These are phyloP conservation scores for Phytophthora uliginosa DNA, from an alignment of 352 stramenopile genomes.

Conservation along the genomic window DNA sequence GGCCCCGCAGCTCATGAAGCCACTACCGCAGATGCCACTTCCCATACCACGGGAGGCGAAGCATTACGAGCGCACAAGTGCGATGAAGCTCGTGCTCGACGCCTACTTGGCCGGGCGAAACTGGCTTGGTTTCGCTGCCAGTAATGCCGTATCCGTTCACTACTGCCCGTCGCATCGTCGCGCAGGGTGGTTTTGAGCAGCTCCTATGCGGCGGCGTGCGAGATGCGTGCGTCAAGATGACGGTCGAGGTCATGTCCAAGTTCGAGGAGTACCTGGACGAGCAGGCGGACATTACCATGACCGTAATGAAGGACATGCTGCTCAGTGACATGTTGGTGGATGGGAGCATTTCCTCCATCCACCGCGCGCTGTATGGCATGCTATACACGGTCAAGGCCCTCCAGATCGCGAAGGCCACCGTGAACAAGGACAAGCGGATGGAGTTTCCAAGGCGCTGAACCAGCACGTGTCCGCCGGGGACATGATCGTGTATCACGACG, in stretches of 20 bases:
- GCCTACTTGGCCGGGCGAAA: neutral
- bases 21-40: neutral
- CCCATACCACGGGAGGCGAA: neutral
- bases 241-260: neutral
- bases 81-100: neutral
- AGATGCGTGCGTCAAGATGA: neutral
- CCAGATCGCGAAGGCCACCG: conserved; percentile 24
- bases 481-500: conserved; percentile 36
- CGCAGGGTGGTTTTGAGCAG: neutral
- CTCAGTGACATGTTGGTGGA: neutral
- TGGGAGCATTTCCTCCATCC: conserved; percentile 14
- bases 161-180: neutral
- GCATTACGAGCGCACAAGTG: neutral
- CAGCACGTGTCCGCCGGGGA: conserved; percentile 21
- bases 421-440: conserved; percentile 30
- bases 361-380: conserved; percentile 24
- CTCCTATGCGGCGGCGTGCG: too few species aligned
- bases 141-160: neutral
- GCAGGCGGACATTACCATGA: neutral
- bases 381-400: conserved; percentile 32
- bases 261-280: neutral
- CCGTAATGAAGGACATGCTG: neutral
- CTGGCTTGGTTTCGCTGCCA: neutral
- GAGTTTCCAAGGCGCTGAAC: conserved; percentile 16
- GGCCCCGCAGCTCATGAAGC: too few species aligned